A percentile compares a stretch with the other conserved stretches of the same genome.
phyloP scores from a whole-genome alignment of 352 stramenopile genomes.

The Phytophthora foliorum region DNA sequence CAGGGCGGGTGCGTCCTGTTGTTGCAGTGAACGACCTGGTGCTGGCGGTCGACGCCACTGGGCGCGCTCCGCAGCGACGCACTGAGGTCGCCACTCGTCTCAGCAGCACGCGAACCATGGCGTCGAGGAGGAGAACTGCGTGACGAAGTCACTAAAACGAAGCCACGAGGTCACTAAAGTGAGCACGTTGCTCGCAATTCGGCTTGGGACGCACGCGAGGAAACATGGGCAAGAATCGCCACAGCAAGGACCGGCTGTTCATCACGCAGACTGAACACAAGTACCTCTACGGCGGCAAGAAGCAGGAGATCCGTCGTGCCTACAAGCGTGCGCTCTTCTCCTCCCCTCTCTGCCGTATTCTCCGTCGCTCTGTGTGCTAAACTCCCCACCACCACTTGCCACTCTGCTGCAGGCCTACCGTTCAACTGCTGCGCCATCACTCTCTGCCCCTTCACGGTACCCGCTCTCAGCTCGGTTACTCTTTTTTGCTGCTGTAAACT shows the following conservation, averaged over 20 bases:
- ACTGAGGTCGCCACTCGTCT: conserved; percentile 22
- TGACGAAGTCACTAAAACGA: conserved; percentile 9
- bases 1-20: background rate
- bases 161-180: conserved; percentile 13
- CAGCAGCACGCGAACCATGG: conserved; percentile 29
- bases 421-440: conserved; percentile 99
- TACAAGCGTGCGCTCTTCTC: conserved; percentile 68
- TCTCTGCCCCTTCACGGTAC: conserved; percentile 89
- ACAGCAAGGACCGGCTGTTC: conserved; percentile 92
- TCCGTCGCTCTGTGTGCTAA: conserved; percentile 5
- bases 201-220: background rate
- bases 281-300: conserved; percentile 95
- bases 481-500: background rate
- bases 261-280: conserved; percentile 94
- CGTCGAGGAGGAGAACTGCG: too few species aligned
- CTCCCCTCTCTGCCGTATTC: background rate
- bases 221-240: conserved; percentile 92
- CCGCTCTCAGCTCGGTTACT: background rate
- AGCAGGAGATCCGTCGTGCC: conserved; percentile 78
- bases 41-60: background rate
- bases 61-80: conserved; percentile 15
- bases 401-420: conserved; percentile 77
- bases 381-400: background rate
- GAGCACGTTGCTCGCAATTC: background rate
- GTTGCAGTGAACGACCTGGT: background rate